Base-by-base conservation (phyloP, 129 eudicot species). In the Artemisia argyi region DNA sequence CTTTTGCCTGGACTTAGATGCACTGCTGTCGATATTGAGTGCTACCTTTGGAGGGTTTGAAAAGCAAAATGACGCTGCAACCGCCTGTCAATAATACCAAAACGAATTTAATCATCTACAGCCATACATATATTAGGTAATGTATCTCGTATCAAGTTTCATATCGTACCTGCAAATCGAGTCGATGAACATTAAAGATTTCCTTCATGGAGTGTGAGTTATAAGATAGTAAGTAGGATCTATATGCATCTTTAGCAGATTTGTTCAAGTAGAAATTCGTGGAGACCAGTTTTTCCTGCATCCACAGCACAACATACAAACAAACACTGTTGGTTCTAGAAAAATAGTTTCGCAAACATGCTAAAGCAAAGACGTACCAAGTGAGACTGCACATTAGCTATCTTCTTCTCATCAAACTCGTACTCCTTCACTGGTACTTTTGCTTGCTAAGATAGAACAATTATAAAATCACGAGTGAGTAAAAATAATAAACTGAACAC, bases 151-250 rank as follows among this genome's bases (percentile, higher is more conserved):
- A 39, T 39, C 11, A 39, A 39, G 46, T 8, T 39, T 39, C 39
- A 54, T 39, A 19, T 12, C 15, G 59, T 83, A 87, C 98, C 98
- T 94, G 96, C 47, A 87, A 72, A 76, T 94, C 91, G 3, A 94
- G 96, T 28, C 86, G 80, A 63, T 88, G 98, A 62, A 88, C 97
- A 65, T 88, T 83, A 68, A 90, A 94, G 54, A 94, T 89, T 62
- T 94, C 97, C 74, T 90, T 94, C 93, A 86, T 88, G 15, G 97
- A 86, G 69, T 90, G 98, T 15, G 97, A 90, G 82, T 88, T 90
- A 62, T 95, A 95, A 1, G 99, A 86, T 63, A 88, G 78, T 16
- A 95, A 50, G 67, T 88, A 95, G 19, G 97, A 76, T 79, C 97
- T 83, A 68, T 90, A 95, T 12, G 97, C 99, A 68, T 95, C 96